These are phyloP conservation scores for Penicillium sclerotigenum DNA, from an alignment of 2,329 filamentous ascomycete species.

Conservation along the genomic window DNA sequence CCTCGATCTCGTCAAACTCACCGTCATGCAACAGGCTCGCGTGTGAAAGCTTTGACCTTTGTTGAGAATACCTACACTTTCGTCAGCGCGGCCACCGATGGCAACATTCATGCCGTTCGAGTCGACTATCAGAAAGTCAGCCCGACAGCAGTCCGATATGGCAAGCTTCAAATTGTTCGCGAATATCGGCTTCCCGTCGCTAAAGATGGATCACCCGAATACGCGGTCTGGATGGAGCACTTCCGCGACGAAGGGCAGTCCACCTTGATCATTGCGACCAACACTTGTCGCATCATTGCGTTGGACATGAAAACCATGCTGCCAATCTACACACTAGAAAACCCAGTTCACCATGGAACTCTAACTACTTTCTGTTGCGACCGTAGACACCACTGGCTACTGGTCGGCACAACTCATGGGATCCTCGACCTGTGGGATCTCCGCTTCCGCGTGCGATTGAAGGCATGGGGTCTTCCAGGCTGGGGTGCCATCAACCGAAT, in stretches of 20 bases:
- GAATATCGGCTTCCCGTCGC: conserved; percentile 66
- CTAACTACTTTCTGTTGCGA: conserved; percentile 91
- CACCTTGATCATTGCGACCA: conserved; percentile 82
- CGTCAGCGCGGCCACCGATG: conserved; percentile 83
- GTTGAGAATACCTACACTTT: conserved; percentile 94
- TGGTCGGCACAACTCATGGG: conserved; percentile 88
- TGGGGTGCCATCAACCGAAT: conserved; percentile 77
- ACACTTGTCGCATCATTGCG: conserved; percentile 75
- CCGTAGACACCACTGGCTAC: conserved; percentile 80
- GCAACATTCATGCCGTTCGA: conserved; percentile 83
- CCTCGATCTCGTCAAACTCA: conserved; percentile 85
- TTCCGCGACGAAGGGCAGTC: conserved; percentile 79
- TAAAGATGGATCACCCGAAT: conserved; percentile 55
- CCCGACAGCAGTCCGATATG: conserved; percentile 64
- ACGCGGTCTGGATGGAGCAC: conserved; percentile 87
- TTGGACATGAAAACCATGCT: conserved; percentile 86
- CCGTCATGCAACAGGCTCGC: conserved; percentile 66
- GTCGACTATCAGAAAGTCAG: conserved; percentile 63
- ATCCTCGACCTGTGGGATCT: conserved; percentile 94
- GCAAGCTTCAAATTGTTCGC: conserved; percentile 71
- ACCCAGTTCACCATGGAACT: conserved; percentile 86
- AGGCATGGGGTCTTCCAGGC: conserved; percentile 82
- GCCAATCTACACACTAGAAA: conserved; percentile 73
- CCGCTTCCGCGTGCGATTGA: conserved; percentile 84
- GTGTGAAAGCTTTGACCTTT: conserved; percentile 80